Conservation (phyloP, 495 filamentous ascomycete genomes). For the Podospora pseudoanserina region DNA sequence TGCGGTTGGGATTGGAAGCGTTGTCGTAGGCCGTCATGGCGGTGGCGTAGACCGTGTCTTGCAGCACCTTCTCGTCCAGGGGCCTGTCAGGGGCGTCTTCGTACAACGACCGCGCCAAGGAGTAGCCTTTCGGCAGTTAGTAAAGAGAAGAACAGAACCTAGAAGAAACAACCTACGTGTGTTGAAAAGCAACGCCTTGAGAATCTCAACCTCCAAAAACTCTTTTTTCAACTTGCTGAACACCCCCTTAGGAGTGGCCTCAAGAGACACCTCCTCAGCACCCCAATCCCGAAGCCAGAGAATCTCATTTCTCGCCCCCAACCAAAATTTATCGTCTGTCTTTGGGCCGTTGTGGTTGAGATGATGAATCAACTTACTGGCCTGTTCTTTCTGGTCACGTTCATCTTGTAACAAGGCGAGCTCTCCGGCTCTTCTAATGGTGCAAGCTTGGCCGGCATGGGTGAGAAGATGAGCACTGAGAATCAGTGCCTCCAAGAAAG, state of each 20-base stretch:
- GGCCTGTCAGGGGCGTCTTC: constrained; percentile 51
- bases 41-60: constrained; percentile 61
- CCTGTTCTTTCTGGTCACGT: constrained; percentile 62
- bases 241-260: constrained; percentile 52
- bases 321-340: constrained; percentile 67
- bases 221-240: constrained; percentile 64
- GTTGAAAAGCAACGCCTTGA: constrained; percentile 68
- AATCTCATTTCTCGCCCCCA: constrained; percentile 58
- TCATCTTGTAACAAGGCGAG: constrained; percentile 55
- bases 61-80: constrained; percentile 51
- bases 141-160: constrained; percentile 19
- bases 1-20: constrained; percentile 83
- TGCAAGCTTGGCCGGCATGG: constrained; percentile 55
- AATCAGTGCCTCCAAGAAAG: constrained; percentile 64
- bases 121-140: constrained; percentile 50
- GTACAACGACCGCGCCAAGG: constrained; percentile 67
- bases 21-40: constrained; percentile 80
- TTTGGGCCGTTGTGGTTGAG: constrained; percentile 48
- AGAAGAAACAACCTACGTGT: constrained; percentile 50
- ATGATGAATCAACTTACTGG: constrained; percentile 59
- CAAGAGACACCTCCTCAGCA: constrained; percentile 38
- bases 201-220: constrained; percentile 66
- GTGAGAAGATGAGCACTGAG: constrained; percentile 64
- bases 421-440: constrained; percentile 57
- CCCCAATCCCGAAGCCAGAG: constrained; percentile 85